Evolutionary conservation across 257 asterid genomes (phyloP).

Genomic region (Solanum rostratum): DNA sequence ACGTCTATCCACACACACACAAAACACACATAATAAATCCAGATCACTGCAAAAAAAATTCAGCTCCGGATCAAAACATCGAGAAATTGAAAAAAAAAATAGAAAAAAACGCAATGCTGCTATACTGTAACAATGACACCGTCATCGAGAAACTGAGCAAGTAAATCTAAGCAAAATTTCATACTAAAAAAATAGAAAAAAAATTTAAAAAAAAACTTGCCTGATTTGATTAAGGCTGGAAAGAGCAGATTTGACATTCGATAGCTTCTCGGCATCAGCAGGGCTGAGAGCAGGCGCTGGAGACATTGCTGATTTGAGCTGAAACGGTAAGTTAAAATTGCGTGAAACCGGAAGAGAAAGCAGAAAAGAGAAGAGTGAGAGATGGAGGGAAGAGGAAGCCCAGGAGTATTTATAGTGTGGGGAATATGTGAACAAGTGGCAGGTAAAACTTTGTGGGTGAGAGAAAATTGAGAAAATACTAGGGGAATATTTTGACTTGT

Average conservation of each 20-base stretch:
- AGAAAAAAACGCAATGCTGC: neutral
- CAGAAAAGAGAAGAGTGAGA: neutral
- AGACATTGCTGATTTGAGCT: constrained; percentile 26
- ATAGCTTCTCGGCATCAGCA: constrained; percentile 54
- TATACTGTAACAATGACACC: neutral
- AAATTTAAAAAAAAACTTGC: neutral
- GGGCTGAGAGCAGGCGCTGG: constrained; percentile 24
- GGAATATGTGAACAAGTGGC: neutral
- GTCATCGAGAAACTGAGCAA: neutral
- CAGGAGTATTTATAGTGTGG: neutral
- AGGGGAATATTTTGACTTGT: neutral
- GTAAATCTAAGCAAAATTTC: neutral
- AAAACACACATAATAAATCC: constrained; percentile 37
- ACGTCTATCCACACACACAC: neutral
- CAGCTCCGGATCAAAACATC: neutral
- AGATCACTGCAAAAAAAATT: constrained; percentile 45
- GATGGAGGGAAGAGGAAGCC: neutral
- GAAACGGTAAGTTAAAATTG: neutral
- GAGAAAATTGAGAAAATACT: neutral
- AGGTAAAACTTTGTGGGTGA: neutral
- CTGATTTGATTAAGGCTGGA: constrained; percentile 71
- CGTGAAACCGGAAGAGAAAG: neutral
- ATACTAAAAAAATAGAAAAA: neutral
- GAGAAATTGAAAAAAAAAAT: neutral
- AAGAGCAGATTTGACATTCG: constrained; percentile 53